Evolutionary conservation across 306 rosid genomes (phyloP).

Genomic region (Cucumis cinereus): DNA sequence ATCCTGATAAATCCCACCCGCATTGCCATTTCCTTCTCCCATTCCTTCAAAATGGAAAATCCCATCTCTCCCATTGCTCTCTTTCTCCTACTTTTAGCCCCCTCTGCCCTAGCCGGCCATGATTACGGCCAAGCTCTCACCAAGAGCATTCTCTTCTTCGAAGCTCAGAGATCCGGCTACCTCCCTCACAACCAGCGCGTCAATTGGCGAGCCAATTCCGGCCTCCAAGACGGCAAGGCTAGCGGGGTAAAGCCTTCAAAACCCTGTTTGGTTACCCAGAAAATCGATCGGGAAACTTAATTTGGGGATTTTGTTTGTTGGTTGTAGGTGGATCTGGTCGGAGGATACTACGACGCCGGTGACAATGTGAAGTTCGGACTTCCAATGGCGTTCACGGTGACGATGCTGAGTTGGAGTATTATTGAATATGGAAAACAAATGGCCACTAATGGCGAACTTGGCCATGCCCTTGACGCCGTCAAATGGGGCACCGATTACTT

Average conservation of each 20-base stretch:
- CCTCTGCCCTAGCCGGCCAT: conserved; percentile 43
- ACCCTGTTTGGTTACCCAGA: background rate
- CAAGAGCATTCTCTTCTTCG: conserved; percentile 90
- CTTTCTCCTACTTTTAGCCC: conserved; percentile 24
- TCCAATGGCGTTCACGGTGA: conserved; percentile 94
- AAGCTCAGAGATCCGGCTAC: conserved; percentile 96
- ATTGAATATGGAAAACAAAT: conserved; percentile 80
- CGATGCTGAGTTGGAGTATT: conserved; percentile 97
- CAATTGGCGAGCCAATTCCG: conserved; percentile 79
- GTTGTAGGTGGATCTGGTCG: conserved; percentile 78
- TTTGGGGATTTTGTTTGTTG: background rate
- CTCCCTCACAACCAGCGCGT: conserved; percentile 82
- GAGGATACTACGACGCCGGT: conserved; percentile 97
- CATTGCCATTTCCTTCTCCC: background rate
- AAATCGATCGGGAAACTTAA: background rate
- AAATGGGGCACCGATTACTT: conserved; percentile 97
- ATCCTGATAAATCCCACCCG: background rate
- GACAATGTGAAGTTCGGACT: conserved; percentile 96
- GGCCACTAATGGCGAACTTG: conserved; percentile 64
- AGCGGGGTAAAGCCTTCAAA: conserved; percentile 46
- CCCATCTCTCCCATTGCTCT: conserved; percentile 24
- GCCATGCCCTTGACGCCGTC: conserved; percentile 80
- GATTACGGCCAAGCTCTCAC: conserved; percentile 87
- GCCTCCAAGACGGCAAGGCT: conserved; percentile 78
- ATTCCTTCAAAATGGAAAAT: background rate